Conservation (phyloP, 2,329 filamentous ascomycete species). For the Cercospora zeina region DNA sequence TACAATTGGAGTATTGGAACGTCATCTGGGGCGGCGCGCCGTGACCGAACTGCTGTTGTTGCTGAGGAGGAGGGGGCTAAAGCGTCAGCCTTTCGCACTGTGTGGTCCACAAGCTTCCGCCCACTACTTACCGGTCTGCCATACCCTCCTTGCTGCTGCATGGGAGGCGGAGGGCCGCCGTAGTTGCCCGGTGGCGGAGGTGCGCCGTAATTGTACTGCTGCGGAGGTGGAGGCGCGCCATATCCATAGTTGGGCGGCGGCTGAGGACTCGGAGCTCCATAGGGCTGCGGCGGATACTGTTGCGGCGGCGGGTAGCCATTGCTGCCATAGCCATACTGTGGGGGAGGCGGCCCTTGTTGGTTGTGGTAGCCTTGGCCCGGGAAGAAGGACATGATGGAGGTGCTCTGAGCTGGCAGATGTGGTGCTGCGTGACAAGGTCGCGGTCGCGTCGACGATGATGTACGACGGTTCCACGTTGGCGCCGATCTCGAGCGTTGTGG, state of each 20-base stretch:
- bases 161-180: conserved; percentile 12
- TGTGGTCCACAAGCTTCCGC: conserved; percentile 46
- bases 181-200: conserved; percentile 44
- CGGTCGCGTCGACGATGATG: background rate
- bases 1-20: conserved; percentile 91
- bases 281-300: conserved; percentile 34
- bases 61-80: conserved; percentile 40
- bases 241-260: conserved; percentile 46
- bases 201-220: conserved; percentile 36
- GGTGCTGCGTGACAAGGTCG: background rate
- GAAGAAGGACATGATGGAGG: conserved; percentile 33
- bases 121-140: conserved; percentile 44
- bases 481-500: conserved; percentile 2
- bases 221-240: conserved; percentile 45
- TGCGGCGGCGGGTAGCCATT: conserved; percentile 37
- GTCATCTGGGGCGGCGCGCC: conserved; percentile 78
- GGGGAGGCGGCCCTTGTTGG: conserved; percentile 34
- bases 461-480: background rate
- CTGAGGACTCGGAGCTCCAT: conserved; percentile 44
- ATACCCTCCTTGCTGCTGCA: conserved; percentile 27
- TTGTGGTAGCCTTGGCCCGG: conserved; percentile 41
- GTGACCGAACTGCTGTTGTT: conserved; percentile 68
- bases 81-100: conserved; percentile 19
- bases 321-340: conserved; percentile 26
- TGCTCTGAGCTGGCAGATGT: background rate